Evolutionary conservation across 1,139 yeast species (phyloP).

Genomic region (Entelexis sorbosivorans): DNA sequence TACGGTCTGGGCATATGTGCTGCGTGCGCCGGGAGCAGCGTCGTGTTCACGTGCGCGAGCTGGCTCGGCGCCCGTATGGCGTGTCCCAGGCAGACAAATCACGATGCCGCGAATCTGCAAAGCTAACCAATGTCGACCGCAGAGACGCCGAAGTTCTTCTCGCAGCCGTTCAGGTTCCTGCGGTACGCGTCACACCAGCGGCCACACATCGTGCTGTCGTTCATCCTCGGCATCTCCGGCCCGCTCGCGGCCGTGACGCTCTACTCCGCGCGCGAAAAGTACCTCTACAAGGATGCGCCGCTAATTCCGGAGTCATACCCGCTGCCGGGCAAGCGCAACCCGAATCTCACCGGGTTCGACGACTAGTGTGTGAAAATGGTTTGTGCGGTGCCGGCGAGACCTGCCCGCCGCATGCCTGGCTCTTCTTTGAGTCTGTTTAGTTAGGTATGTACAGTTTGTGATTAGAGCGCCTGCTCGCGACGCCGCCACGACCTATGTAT

Average conservation of each 20-base stretch:
- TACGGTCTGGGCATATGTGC: too few species aligned
- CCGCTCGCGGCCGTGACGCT: slow-evolving; percentile 50
- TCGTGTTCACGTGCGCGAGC: not conserved
- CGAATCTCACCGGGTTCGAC: slow-evolving; percentile 30
- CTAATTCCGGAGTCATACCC: slow-evolving; percentile 66
- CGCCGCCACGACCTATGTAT: too few species aligned
- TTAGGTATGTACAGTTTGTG: not conserved
- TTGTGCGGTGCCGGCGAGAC: not conserved
- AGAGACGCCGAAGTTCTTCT: slow-evolving; percentile 22
- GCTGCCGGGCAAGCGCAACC: slow-evolving; percentile 29
- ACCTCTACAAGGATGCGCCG: slow-evolving; percentile 53
- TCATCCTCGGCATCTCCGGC: slow-evolving; percentile 54
- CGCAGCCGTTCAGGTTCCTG: slow-evolving; percentile 43
- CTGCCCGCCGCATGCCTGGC: not conserved
- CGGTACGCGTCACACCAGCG: slow-evolving; percentile 70
- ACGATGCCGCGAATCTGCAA: not conserved
- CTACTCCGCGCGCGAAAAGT: slow-evolving; percentile 57
- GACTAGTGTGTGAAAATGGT: slow-evolving; percentile 21
- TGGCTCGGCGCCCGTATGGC: not conserved
- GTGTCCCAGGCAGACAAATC: slow-evolving; percentile 10
- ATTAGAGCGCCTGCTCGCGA: too few species aligned
- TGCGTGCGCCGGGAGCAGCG: too few species aligned
- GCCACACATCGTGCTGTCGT: slow-evolving; percentile 68
- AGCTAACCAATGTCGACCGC: slow-evolving; percentile 14
- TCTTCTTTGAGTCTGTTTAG: not conserved